Percentiles rank a stretch among this genome's conserved stretches.
Conservation (phyloP, 2,329 filamentous ascomycete species). For the Elsinoe australis region DNA sequence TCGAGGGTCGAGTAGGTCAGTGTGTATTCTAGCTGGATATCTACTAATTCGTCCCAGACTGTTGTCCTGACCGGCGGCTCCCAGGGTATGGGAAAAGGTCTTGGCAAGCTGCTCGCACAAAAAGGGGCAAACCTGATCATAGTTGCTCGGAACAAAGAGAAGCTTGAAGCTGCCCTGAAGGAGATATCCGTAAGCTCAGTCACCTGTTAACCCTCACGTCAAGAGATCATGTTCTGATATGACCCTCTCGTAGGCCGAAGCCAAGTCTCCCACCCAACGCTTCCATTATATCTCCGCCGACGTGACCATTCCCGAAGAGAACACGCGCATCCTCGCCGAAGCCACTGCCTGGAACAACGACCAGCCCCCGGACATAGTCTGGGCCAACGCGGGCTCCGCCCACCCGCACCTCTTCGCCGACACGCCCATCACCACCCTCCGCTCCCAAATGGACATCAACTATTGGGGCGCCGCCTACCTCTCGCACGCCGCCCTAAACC, state of each 20-base stretch:
- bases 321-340: conserved; percentile 60
- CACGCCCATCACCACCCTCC: conserved; percentile 56
- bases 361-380: conserved; percentile 71
- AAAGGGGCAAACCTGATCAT: conserved; percentile 85
- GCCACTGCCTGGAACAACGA: conserved; percentile 72
- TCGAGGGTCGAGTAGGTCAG: conserved; percentile 73
- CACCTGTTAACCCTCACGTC: no score
- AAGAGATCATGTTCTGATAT: no score
- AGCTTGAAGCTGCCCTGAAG: conserved; percentile 63
- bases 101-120: conserved; percentile 63
- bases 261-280: conserved; percentile 58
- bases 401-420: conserved; percentile 72
- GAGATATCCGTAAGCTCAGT: conserved; percentile 39
- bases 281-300: conserved; percentile 83
- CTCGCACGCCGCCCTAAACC: conserved; percentile 66
- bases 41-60: conserved; percentile 55
- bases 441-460: conserved; percentile 83
- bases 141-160: conserved; percentile 66
- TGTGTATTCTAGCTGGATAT: no score
- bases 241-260: conserved; percentile 60
- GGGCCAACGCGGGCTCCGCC: conserved; percentile 76
- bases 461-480: conserved; percentile 84
- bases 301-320: conserved; percentile 63
- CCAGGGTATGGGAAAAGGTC: conserved; percentile 79
- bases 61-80: conserved; percentile 85